phyloP scores from a whole-genome alignment of 2,329 filamentous ascomycete species.

The Stachybotrys chartarum region DNA sequence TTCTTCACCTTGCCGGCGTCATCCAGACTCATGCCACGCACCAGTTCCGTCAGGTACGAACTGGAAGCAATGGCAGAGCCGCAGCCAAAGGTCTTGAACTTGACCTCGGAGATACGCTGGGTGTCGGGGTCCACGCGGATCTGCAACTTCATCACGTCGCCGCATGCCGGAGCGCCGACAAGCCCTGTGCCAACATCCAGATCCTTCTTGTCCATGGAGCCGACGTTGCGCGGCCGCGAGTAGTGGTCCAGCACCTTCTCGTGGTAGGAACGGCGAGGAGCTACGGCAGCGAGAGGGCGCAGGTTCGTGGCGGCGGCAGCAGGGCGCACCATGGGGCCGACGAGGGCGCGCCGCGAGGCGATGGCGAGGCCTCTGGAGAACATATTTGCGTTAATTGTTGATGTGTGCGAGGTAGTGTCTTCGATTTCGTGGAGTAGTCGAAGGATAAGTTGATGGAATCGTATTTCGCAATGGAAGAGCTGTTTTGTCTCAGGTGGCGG shows the following conservation, averaged over 20 bases:
- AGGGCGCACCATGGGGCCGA: constrained; percentile 10
- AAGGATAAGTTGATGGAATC: not conserved
- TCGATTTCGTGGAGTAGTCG: too few relatives aligned
- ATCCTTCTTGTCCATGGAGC: constrained; percentile 63
- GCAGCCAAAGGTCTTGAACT: constrained; percentile 97
- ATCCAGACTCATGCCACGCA: constrained; percentile 90
- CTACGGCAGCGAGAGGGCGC: constrained; percentile 30
- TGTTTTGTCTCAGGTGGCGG: not conserved
- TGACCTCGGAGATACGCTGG: constrained; percentile 87
- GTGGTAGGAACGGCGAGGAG: constrained; percentile 40
- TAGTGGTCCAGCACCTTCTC: constrained; percentile 48
- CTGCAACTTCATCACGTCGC: constrained; percentile 76
- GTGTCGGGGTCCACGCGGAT: constrained; percentile 84
- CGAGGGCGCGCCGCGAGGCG: constrained; percentile 31
- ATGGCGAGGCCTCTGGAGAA: constrained; percentile 38
- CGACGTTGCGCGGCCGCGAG: constrained; percentile 47
- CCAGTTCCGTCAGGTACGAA: constrained; percentile 89
- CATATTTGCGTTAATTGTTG: constrained; percentile 26
- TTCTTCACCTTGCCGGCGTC: constrained; percentile 91
- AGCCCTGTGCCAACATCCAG: constrained; percentile 83
- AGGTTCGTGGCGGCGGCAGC: constrained; percentile 28
- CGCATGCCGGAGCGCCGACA: constrained; percentile 81
- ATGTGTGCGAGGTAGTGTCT: not conserved
- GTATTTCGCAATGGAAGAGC: not conserved
- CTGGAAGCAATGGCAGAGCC: constrained; percentile 91